Evolutionary conservation across 768 basidiomycete species (phyloP), one percentile per base, ranked within the genome.

Genomic region (Auriscalpium vulgare): DNA sequence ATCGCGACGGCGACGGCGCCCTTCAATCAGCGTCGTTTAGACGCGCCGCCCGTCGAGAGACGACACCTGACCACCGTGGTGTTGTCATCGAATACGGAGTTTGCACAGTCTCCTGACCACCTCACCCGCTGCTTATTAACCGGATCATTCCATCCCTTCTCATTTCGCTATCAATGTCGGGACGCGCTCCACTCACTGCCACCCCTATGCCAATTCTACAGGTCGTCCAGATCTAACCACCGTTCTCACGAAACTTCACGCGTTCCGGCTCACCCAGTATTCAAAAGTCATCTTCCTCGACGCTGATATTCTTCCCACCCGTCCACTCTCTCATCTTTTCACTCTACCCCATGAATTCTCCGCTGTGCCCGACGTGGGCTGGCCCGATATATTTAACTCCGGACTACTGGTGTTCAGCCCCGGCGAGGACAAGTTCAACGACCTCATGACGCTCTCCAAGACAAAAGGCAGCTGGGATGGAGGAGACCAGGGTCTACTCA

Each of bases 381-480:
- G 97, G 97, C 97, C 97, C 43, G 97, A 99, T 71, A 95, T 97
- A 59, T 99, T 99, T 77, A 99, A 99, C 70, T 95, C 95, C 21
- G 97, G 97, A 40, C 85, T 98, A 47, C 79, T 99, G 72, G 93
- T 98, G 51, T 71, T 93, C 38, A 78, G 81, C 53, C 94, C 94
- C 1, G 83, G 84, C 10, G 79, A 88, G 62, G 83, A 85, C 59
- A 93, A 94, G 66, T 99, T 95, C 68, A 74, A 78, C 8, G 78
- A 87, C 51, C 75, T 98, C 56, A 78, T 76, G 58, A 72, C 78
- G 14, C 77, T 97, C 55, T 76, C 94, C 58, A 81, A 83, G 59
- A 72, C 82, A 16, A 87, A 86, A 63, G 95, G 94, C 14, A 87
- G 85, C 47, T 97, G 95, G 87, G 95, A 97, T 65, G 97, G 97